Conservation (phyloP, 495 filamentous ascomycete genomes). For the Tetracladium marchalianum region DNA sequence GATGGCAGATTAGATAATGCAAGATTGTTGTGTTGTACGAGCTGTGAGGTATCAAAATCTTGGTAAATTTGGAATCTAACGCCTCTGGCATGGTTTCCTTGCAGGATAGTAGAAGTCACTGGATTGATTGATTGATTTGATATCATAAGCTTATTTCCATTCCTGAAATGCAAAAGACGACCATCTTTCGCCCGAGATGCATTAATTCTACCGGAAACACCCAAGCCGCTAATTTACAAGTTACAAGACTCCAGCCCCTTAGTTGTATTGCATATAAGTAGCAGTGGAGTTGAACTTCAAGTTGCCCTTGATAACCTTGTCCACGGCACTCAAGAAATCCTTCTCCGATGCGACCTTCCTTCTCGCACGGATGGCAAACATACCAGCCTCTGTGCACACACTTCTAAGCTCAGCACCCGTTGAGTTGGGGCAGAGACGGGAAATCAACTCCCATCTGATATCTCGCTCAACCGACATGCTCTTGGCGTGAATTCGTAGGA, state of each 20-base stretch:
- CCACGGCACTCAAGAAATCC: conserved; percentile 94
- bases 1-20: no score
- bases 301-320: conserved; percentile 99
- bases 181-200: conserved; percentile 1
- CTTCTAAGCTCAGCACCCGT: conserved; percentile 90
- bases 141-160: no score
- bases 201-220: conserved; percentile 21
- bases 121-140: no score
- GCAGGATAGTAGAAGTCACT: no score
- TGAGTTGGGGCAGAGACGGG: conserved; percentile 89
- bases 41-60: no score
- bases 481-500: conserved; percentile 97
- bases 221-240: conserved; percentile 22
- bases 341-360: conserved; percentile 99
- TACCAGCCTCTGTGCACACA: conserved; percentile 98
- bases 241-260: conserved; percentile 23
- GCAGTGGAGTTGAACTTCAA: conserved; percentile 99
- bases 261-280: conserved; percentile 99
- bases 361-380: conserved; percentile 95
- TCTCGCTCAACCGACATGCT: conserved; percentile 98
- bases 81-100: no score
- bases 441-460: conserved; percentile 97
- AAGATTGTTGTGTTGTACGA: no score
- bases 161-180: no score
- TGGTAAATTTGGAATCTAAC: no score